Conservation (phyloP, 495 filamentous ascomycete genomes). For the Hypomontagnella submonticulosa region DNA sequence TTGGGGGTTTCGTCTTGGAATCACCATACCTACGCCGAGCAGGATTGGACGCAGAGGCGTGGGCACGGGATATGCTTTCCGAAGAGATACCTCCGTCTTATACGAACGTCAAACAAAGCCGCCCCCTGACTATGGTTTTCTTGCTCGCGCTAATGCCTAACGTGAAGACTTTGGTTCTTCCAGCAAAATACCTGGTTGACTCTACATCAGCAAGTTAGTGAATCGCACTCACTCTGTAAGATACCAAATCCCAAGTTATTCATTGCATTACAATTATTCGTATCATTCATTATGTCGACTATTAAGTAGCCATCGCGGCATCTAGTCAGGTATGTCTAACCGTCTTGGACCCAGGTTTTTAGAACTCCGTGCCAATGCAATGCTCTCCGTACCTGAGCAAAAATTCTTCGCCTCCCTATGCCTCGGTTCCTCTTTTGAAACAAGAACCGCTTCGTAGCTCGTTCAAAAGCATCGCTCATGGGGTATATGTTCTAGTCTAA, state of each 20-base stretch:
- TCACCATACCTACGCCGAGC: slow-evolving; percentile 4
- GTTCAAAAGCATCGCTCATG: slow-evolving; percentile 19
- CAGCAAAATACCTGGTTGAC: too few species aligned
- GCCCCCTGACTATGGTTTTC: too few species aligned
- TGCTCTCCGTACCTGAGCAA: background rate
- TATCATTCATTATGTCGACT: slow-evolving; percentile 15
- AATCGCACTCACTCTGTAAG: background rate
- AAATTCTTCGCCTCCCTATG: slow-evolving; percentile 1
- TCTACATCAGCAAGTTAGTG: background rate
- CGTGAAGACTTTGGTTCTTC: too few species aligned
- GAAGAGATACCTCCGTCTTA: too few species aligned
- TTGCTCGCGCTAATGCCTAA: too few species aligned
- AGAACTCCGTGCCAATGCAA: slow-evolving; percentile 18
- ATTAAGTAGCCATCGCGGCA: slow-evolving; percentile 6
- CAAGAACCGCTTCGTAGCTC: slow-evolving; percentile 11
- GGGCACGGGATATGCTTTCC: background rate
- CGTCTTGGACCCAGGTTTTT: background rate
- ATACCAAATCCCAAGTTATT: too few species aligned
- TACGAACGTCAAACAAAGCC: too few species aligned
- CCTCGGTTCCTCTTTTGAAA: slow-evolving; percentile 16
- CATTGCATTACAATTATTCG: too few species aligned
- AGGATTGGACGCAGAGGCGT: background rate
- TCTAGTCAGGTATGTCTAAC: slow-evolving; percentile 14
- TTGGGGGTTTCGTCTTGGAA: background rate
- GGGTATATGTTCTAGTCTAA: slow-evolving; percentile 33